Conservation (phyloP, 805 yeast species). For the Spathaspora hagerdaliae region DNA sequence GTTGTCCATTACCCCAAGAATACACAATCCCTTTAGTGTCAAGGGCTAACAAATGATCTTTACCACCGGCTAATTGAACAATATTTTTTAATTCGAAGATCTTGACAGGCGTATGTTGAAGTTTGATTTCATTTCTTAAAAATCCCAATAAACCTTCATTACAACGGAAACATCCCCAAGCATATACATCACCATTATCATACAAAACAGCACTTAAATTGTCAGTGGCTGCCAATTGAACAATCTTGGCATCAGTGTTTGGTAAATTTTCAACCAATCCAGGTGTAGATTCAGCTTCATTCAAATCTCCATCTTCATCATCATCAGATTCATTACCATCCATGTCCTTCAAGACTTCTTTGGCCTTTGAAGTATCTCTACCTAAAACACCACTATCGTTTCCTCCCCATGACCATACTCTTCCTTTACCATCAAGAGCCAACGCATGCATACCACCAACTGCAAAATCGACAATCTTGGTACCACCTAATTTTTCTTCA, state of each 20-base stretch:
- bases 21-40: constrained; percentile 82
- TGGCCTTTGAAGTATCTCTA: constrained; percentile 65
- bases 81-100: constrained; percentile 60
- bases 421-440: constrained; percentile 71
- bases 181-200: constrained; percentile 82
- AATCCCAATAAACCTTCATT: constrained; percentile 91
- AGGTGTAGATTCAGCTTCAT: constrained; percentile 88
- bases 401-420: constrained; percentile 98
- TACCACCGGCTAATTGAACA: constrained; percentile 85
- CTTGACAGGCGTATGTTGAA: constrained; percentile 67
- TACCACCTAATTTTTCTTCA: constrained; percentile 42
- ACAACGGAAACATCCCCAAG: constrained; percentile 97
- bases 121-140: constrained; percentile 49
- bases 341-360: constrained; percentile 64
- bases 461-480: constrained; percentile 78
- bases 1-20: constrained; percentile 98
- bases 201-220: constrained; percentile 79
- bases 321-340: constrained; percentile 57
- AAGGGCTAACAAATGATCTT: constrained; percentile 84
- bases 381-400: constrained; percentile 92
- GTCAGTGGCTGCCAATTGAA: constrained; percentile 88
- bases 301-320: constrained; percentile 76
- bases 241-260: constrained; percentile 42
- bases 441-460: constrained; percentile 96
- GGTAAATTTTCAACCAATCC: constrained; percentile 68